These are phyloP conservation scores for Candida arabinofermentans DNA, from an alignment of 805 yeast species.

Conservation along the genomic window DNA sequence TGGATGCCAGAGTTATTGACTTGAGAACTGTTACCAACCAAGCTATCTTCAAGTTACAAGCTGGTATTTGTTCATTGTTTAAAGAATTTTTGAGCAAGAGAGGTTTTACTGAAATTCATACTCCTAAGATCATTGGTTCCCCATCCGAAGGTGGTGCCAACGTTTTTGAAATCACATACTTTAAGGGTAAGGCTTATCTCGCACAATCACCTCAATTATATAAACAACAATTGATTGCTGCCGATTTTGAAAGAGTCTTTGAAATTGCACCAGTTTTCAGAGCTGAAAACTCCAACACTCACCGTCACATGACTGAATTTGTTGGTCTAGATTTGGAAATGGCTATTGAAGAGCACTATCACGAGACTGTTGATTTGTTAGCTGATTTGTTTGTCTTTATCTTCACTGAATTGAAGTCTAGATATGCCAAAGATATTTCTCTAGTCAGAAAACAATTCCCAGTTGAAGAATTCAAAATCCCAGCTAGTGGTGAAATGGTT, in stretches of 20 bases:
- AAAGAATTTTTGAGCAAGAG: constrained; percentile 73
- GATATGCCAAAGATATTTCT: constrained; percentile 83
- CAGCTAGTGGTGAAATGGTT: constrained; percentile 91
- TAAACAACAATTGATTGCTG: constrained; percentile 97
- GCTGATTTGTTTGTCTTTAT: constrained; percentile 75
- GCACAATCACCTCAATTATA: constrained; percentile 98
- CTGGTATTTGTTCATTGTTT: constrained; percentile 84
- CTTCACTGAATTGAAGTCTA: constrained; percentile 73
- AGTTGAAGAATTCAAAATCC: constrained; percentile 94
- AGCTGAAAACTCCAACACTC: constrained; percentile 98
- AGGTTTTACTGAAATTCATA: constrained; percentile 86
- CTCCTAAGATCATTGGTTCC: constrained; percentile 93
- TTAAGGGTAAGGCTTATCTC: constrained; percentile 86
- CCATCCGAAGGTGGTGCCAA: constrained; percentile 98
- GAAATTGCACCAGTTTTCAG: constrained; percentile 98
- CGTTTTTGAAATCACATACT: constrained; percentile 90
- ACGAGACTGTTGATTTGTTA: constrained; percentile 69
- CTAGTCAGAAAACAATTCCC: constrained; percentile 92
- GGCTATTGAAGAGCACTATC: constrained; percentile 98
- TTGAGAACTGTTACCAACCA: constrained; percentile 96
- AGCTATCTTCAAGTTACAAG: constrained; percentile 91
- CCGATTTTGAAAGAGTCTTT: constrained; percentile 93
- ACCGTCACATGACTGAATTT: constrained; percentile 99
- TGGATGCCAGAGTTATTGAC: constrained; percentile 93
- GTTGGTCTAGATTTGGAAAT: constrained; percentile 96